A percentile compares a stretch with the other conserved stretches of the same genome.
phyloP scores from a whole-genome alignment of 2,329 filamentous ascomycete genomes.

The Chaetomium strumarium region DNA sequence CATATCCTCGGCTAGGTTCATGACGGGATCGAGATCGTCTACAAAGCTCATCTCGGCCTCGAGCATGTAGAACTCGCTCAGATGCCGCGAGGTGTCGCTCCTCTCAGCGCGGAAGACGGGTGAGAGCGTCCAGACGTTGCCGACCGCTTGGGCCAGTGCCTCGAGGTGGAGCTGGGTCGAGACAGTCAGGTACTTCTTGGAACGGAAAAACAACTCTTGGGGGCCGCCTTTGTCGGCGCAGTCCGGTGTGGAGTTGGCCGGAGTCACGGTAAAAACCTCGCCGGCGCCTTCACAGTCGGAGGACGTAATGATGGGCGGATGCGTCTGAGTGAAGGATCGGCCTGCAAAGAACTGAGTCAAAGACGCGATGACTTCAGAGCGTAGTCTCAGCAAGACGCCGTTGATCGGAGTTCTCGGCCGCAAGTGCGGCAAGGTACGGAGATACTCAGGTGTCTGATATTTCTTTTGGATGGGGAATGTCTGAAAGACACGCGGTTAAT shows the following conservation, averaged over 20 bases:
- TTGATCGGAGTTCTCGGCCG: conserved; percentile 77
- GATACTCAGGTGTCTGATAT: conserved; percentile 82
- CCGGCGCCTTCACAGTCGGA: conserved; percentile 96
- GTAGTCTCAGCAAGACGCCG: conserved; percentile 70
- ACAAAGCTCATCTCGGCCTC: conserved; percentile 85
- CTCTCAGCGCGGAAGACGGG: conserved; percentile 91
- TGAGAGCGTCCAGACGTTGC: conserved; percentile 88
- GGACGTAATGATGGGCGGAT: conserved; percentile 90
- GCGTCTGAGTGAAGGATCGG: conserved; percentile 71
- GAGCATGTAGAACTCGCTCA: conserved; percentile 98
- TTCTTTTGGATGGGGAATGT: conserved; percentile 94
- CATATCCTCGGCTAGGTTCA: conserved; percentile 75
- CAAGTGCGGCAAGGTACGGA: conserved; percentile 83
- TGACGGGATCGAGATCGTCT: conserved; percentile 62
- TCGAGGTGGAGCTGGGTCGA: conserved; percentile 93
- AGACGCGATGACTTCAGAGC: conserved; percentile 71
- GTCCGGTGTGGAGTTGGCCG: conserved; percentile 30
- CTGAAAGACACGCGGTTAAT: conserved; percentile 39
- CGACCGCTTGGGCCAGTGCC: conserved; percentile 79
- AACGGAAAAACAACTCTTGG: conserved; percentile 65
- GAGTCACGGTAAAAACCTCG: conserved; percentile 74
- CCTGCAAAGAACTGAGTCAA: conserved; percentile 70
- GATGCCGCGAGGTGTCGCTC: conserved; percentile 86
- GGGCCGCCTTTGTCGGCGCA: conserved; percentile 31
- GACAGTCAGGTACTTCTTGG: conserved; percentile 90